Conservation (phyloP, 352 stramenopile genomes). For the Pythium plurisporium region DNA sequence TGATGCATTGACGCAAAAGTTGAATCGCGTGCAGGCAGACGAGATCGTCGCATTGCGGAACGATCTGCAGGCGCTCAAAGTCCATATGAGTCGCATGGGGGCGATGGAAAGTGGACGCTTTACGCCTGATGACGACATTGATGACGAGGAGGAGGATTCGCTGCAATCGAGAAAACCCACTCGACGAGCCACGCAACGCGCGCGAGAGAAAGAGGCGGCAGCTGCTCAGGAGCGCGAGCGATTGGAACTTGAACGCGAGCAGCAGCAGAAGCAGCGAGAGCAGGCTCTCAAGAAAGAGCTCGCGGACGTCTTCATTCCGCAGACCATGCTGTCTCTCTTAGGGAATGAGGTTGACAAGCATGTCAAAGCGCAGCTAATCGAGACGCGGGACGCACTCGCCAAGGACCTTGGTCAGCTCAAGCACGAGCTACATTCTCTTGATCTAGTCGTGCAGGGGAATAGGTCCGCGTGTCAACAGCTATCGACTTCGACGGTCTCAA, state of each 20-base stretch:
- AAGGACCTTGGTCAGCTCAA: not conserved
- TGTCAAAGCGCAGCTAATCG: not conserved
- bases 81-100: conserved; percentile 40
- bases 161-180: not conserved
- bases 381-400: not conserved
- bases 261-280: conserved; percentile 13
- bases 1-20: conserved; percentile 57
- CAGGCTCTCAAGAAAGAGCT: conserved; percentile 25
- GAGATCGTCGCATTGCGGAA: conserved; percentile 48
- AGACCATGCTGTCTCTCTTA: conserved; percentile 12
- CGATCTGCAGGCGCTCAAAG: conserved; percentile 56
- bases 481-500: not conserved
- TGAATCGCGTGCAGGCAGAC: conserved; percentile 50
- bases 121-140: conserved; percentile 1
- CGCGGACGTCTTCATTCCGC: conserved; percentile 1
- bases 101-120: conserved; percentile 2
- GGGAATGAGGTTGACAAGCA: conserved; percentile 7
- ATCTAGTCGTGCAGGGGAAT: conserved; percentile 8
- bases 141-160: not conserved
- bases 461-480: conserved; percentile 3
- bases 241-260: not conserved
- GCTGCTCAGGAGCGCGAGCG: not conserved
- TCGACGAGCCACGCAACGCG: not conserved
- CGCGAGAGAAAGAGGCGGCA: conserved; percentile 7
- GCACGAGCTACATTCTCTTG: conserved; percentile 5